Evolutionary conservation across 2,329 filamentous ascomycete species (phyloP).

Genomic region (Allantophomopsis cytisporea): DNA sequence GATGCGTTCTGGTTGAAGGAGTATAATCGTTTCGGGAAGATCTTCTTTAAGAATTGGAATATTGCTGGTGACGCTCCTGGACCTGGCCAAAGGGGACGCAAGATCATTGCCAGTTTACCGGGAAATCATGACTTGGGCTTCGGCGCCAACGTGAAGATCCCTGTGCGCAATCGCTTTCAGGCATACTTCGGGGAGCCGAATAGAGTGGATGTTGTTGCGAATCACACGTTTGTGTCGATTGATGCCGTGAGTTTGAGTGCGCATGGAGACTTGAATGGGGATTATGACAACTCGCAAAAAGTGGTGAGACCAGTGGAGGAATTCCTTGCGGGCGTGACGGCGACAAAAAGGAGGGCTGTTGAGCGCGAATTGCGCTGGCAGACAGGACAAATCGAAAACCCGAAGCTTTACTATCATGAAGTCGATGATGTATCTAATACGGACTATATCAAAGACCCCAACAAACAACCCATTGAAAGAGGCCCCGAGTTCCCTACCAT

Average conservation of each 20-base stretch:
- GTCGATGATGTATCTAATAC: slow-evolving; percentile 35
- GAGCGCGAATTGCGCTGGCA: slow-evolving; percentile 54
- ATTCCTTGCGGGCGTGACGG: slow-evolving; percentile 58
- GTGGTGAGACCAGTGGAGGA: slow-evolving; percentile 67
- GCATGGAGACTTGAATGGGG: slow-evolving; percentile 30
- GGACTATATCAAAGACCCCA: slow-evolving; percentile 22
- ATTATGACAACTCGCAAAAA: slow-evolving; percentile 31
- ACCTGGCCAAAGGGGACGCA: slow-evolving; percentile 52
- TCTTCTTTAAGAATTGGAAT: slow-evolving; percentile 66
- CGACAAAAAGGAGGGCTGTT: slow-evolving; percentile 52
- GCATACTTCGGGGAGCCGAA: slow-evolving; percentile 88
- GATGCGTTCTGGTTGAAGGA: slow-evolving; percentile 77
- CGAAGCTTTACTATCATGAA: slow-evolving; percentile 33
- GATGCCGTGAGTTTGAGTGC: slow-evolving; percentile 84
- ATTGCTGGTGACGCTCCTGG: slow-evolving; percentile 38
- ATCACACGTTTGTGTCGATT: slow-evolving; percentile 88
- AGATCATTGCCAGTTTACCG: slow-evolving; percentile 72
- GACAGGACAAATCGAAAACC: slow-evolving; percentile 34
- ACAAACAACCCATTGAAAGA: slow-evolving; percentile 27
- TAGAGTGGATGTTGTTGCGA: slow-evolving; percentile 79
- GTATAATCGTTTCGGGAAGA: slow-evolving; percentile 71
- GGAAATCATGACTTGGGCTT: slow-evolving; percentile 96
- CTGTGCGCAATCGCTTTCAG: slow-evolving; percentile 72
- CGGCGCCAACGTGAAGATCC: slow-evolving; percentile 66
- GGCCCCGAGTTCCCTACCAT: slow-evolving; percentile 69